Conservation (phyloP, 257 asterid genomes). For the Linderniella brevidens region DNA sequence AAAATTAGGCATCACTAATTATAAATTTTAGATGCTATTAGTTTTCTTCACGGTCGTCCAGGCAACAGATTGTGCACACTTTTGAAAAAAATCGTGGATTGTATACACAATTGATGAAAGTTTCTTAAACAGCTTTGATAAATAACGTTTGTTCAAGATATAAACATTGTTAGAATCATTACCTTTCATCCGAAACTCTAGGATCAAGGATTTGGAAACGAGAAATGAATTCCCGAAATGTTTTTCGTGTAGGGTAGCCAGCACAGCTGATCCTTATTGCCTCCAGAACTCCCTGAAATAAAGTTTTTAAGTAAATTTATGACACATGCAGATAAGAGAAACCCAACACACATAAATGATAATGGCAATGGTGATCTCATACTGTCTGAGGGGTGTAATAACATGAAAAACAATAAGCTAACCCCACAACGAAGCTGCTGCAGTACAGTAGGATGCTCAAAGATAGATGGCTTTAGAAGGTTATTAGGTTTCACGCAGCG, state of each 20-base stretch:
- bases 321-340: slow-evolving; percentile 9
- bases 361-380: neutral
- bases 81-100: too few relatives aligned
- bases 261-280: slow-evolving; percentile 97
- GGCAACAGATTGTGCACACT: too few relatives aligned
- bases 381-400: neutral
- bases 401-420: slow-evolving; percentile 10
- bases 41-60: too few relatives aligned
- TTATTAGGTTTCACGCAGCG: slow-evolving; percentile 90
- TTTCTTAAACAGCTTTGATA: too few relatives aligned
- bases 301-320: slow-evolving; percentile 6
- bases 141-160: too few relatives aligned
- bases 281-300: slow-evolving; percentile 79
- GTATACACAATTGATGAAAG: too few relatives aligned
- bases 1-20: too few relatives aligned
- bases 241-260: slow-evolving; percentile 79
- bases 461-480: slow-evolving; percentile 60
- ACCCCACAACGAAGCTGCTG: slow-evolving; percentile 98
- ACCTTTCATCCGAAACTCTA: slow-evolving; percentile 41
- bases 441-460: slow-evolving; percentile 66
- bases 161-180: too few relatives aligned
- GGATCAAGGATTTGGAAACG: slow-evolving; percentile 75
- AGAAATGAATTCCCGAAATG: slow-evolving; percentile 46
- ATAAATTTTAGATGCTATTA: too few relatives aligned
- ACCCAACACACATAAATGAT: slow-evolving; percentile 1